Base-by-base conservation (phyloP, 495 filamentous ascomycete species). In the Penicillium silybi region DNA sequence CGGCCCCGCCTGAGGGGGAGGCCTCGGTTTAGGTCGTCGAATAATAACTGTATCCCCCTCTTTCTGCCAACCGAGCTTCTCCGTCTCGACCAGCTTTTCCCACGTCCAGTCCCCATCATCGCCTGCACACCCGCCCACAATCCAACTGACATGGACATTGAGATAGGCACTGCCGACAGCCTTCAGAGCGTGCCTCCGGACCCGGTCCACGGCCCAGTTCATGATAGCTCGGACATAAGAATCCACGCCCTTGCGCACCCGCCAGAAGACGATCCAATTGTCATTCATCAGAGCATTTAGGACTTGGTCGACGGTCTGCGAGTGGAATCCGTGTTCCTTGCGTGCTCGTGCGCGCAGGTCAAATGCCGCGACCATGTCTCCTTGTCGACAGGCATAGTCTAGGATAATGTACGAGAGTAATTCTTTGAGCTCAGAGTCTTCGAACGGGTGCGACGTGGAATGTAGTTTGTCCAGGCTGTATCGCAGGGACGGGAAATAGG, bases 401-500 rank as follows among this genome's bases (percentile, higher is more conserved):
- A 97, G 81, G 39, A 97, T 83, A 15, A 86, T 78, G 62, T 95
- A 97, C 27, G 82, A 80, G 18, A 83, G 77, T 53, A 92, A 81
- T 53, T 97, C 93, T 42, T 84, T 82, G 16, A 87, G 65, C 57
- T 95, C 90, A 13, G 81, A 67, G 10, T 73, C 69, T 0, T 85
- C 79, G 17, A 97, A 79, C 25, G 81, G 83, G 43, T 81, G 74
- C 0, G 70, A 58, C 4, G 78, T 71, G 0, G 69, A 64, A 65
- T 95, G 89, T 46, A 97, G 81, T 3, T 71, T 70, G 34, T 81
- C 78, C 6, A 98, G 77, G 1, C 96, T 81, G 60, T 93, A 80
- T 17, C 87, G 79, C 25, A 97, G 75, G 20, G 93, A 88, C 1
- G 93, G 90, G 57, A 89, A 85, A 71, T 98, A 98, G 7, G 91